Conservation (phyloP, 2,329 filamentous ascomycete genomes). For the Dendrostoma leiphaemia region DNA sequence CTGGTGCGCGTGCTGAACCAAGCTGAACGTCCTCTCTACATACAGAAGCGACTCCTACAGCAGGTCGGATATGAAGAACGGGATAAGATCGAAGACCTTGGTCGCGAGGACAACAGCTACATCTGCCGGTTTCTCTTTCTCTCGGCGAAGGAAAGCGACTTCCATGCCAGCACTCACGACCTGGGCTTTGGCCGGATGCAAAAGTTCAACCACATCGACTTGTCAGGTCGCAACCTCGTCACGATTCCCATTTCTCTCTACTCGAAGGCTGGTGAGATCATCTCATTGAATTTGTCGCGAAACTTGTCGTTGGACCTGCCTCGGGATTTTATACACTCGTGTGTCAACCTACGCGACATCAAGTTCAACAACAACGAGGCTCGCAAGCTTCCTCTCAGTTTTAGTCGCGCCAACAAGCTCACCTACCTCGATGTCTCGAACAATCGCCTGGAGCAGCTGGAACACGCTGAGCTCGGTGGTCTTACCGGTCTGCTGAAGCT, state of each 20-base stretch:
- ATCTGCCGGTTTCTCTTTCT: conserved; percentile 94
- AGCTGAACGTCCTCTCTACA: conserved; percentile 78
- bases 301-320: conserved; percentile 92
- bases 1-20: conserved; percentile 77
- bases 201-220: conserved; percentile 91
- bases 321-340: conserved; percentile 93
- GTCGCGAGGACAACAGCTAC: conserved; percentile 95
- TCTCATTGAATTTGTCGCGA: conserved; percentile 87
- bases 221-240: conserved; percentile 84
- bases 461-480: conserved; percentile 76
- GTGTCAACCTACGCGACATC: conserved; percentile 87
- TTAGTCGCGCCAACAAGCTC: conserved; percentile 75
- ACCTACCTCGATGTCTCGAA: conserved; percentile 94
- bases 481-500: conserved; percentile 79
- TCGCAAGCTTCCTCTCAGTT: conserved; percentile 76
- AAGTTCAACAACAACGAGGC: conserved; percentile 96
- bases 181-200: conserved; percentile 77
- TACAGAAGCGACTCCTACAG: conserved; percentile 88
- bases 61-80: conserved; percentile 87
- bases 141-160: conserved; percentile 83
- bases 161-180: conserved; percentile 71
- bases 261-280: conserved; percentile 87
- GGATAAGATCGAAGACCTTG: conserved; percentile 88
- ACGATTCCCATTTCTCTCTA: conserved; percentile 95
- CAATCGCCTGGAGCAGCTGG: conserved; percentile 83